Evolutionary conservation across 768 basidiomycete species (phyloP).

Genomic region (Leccinum uliginosum): DNA sequence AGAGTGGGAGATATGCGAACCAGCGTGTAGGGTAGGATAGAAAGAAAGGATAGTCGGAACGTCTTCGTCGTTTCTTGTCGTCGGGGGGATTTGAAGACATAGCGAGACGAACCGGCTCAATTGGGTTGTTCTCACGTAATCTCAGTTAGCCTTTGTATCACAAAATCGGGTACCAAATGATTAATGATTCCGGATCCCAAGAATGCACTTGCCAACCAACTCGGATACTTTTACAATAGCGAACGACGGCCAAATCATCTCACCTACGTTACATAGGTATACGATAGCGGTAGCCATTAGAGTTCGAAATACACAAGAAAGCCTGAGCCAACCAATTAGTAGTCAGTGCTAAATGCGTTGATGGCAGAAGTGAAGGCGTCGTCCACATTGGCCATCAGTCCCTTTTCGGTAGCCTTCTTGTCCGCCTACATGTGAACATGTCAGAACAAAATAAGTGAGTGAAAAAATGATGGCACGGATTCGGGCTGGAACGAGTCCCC

Average conservation of each 20-base stretch:
- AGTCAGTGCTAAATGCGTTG: not conserved
- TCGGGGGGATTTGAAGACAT: not conserved
- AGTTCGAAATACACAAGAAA: not conserved
- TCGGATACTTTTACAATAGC: not conserved
- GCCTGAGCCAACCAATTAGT: not conserved
- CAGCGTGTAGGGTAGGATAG: constrained; percentile 67
- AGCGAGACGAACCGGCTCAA: not conserved
- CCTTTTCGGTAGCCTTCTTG: not conserved
- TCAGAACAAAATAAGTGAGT: not conserved
- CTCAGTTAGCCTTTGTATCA: too few species aligned
- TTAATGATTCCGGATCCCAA: too few species aligned
- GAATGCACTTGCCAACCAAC: too few species aligned
- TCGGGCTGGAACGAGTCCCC: not conserved
- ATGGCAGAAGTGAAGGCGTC: not conserved
- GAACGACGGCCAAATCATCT: not conserved
- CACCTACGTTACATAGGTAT: not conserved
- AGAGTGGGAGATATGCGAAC: constrained; percentile 31
- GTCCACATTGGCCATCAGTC: not conserved
- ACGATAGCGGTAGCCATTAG: not conserved
- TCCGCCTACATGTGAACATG: not conserved
- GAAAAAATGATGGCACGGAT: not conserved
- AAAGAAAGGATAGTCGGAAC: constrained; percentile 55
- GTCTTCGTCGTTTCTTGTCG: constrained; percentile 37
- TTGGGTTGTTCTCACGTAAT: too few species aligned
- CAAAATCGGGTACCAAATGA: too few species aligned